A percentile compares a stretch with the other conserved stretches of the same genome.
Conservation (phyloP, 805 yeast genomes). For the Cyberlindnera bimundalis region DNA sequence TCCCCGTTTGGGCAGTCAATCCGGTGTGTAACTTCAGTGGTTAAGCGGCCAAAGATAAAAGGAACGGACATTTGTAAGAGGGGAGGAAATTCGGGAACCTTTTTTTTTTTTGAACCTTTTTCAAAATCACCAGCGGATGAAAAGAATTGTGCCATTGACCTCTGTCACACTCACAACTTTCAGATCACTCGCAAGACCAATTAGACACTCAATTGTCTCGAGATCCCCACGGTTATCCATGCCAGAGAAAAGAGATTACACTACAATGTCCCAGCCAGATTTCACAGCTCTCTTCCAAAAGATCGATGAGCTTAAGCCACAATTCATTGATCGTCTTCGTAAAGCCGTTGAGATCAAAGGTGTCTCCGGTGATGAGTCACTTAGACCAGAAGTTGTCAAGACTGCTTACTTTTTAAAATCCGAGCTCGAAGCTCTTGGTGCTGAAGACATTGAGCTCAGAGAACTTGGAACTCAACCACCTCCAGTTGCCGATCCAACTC, state of each 20-base stretch:
- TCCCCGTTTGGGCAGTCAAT: conserved; percentile 1
- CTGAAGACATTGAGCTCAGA: conserved; percentile 74
- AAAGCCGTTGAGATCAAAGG: conserved; percentile 94
- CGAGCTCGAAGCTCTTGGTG: conserved; percentile 72
- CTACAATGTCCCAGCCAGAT: conserved; percentile 20
- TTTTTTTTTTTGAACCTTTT: neutral
- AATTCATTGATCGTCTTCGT: conserved; percentile 66
- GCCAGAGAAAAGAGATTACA: conserved; percentile 13
- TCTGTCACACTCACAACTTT: neutral
- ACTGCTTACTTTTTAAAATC: conserved; percentile 80
- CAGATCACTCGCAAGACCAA: conserved; percentile 2
- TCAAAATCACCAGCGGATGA: neutral
- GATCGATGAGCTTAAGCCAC: conserved; percentile 71
- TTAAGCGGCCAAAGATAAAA: neutral
- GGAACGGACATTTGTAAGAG: neutral
- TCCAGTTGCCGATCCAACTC: conserved; percentile 64
- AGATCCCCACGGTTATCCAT: neutral
- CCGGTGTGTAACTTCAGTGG: neutral
- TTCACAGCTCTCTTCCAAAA: conserved; percentile 19
- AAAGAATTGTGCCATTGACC: conserved; percentile 7
- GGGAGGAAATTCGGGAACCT: neutral
- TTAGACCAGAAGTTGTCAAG: conserved; percentile 84
- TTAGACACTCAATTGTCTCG: neutral
- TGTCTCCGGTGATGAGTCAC: conserved; percentile 84
- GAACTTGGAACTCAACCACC: conserved; percentile 90